Evolutionary conservation across 1,139 yeast genomes (phyloP), one percentile per base, ranked within the genome.

Genomic region (Suhomyces coccinellae): DNA sequence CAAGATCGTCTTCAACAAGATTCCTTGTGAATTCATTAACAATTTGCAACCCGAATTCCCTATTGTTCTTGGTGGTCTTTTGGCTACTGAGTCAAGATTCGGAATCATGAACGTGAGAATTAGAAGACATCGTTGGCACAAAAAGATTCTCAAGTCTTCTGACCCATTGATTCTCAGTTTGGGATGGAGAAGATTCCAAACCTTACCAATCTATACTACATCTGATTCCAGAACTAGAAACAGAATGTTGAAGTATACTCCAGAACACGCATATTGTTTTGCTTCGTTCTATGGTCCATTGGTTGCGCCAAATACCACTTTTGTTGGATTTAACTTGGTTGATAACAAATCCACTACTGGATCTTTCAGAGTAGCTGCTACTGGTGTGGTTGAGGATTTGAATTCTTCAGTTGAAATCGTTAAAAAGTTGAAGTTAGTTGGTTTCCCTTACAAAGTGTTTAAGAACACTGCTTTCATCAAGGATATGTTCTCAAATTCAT

Each of bases 121-220:
- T 53, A 89, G 97, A 80, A 84, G 97, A 66, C 99, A 95, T 64
- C 84, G 99, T 73, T 95, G 99, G 99, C 98, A 93, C 68, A 93
- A 91, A 63, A 90, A 90, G 75, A 89, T 95, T 46, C 75, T 95
- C 57, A 95, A 95, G 67, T 83, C 98, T 9, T 95, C 89, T 62
- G 99, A 95, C 70, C 99, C 99, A 1, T 76, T 95, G 54, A 89
- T 95, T 51, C 66, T 95, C 42, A 91, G 98, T 0, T 72, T 95
- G 40, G 99, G 99, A 30, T 95, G 99, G 99, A 82, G 99, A 71
- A 79, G 99, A 66, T 95, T 95, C 73, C 99, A 95, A 68, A 90
- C 99, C 0, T 71, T 93, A 45, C 99, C 99, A 11, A 79, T 95
- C 32, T 95, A 91, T 65, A 90, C 99, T 6, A 95, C 99, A 0